These are phyloP conservation scores for Penicillium hesseltinei DNA, from an alignment of 2,329 filamentous ascomycete species.

Conservation along the genomic window DNA sequence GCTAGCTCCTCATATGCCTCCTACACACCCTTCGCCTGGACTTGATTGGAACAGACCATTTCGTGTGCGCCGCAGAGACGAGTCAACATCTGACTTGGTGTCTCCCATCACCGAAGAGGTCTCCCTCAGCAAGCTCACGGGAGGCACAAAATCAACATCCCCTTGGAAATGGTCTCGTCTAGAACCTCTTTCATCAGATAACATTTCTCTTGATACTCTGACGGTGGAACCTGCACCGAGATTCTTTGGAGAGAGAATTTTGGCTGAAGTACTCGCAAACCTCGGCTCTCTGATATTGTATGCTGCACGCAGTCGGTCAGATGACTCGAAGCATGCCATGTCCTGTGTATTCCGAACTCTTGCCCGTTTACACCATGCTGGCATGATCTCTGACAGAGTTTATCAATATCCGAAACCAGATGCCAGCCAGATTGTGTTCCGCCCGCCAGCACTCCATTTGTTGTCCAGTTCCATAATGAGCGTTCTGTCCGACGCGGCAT, in stretches of 20 bases:
- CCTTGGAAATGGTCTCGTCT: conserved; percentile 4
- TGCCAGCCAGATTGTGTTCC: conserved; percentile 31
- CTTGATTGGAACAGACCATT: conserved; percentile 15
- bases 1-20: conserved; percentile 19
- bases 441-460: conserved; percentile 46
- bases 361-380: conserved; percentile 47
- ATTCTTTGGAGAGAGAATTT: conserved; percentile 24
- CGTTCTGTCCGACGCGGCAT: conserved; percentile 48
- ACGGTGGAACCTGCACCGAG: conserved; percentile 27
- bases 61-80: background rate
- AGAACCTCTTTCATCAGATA: conserved; percentile 7
- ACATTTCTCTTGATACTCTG: conserved; percentile 19
- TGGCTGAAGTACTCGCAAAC: conserved; percentile 41
- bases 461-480: conserved; percentile 48
- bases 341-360: conserved; percentile 45
- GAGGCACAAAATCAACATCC: conserved; percentile 7
- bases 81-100: background rate
- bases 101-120: conserved; percentile 12
- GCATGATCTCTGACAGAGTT: conserved; percentile 43
- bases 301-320: conserved; percentile 37
- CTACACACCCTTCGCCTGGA: conserved; percentile 4
- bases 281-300: conserved; percentile 43
- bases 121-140: conserved; percentile 34
- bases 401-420: conserved; percentile 40
- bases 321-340: conserved; percentile 42